Evolutionary conservation across 2,329 filamentous ascomycete genomes (phyloP).

Genomic region (Byssothecium circinans): DNA sequence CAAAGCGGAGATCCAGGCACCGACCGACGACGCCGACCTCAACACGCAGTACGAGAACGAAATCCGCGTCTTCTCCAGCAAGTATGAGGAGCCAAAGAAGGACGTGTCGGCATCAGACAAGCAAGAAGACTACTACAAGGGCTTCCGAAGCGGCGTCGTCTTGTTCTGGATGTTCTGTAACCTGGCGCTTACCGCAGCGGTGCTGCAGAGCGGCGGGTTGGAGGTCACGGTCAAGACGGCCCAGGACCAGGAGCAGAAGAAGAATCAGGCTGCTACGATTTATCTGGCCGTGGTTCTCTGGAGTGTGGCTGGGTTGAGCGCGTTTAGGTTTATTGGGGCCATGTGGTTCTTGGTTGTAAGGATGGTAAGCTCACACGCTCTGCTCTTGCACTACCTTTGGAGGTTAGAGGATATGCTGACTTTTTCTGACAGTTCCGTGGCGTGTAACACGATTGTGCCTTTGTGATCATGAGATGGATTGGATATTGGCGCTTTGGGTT

Average conservation of each 20-base stretch:
- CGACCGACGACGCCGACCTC: slow-evolving; percentile 89
- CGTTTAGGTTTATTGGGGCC: slow-evolving; percentile 84
- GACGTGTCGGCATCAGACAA: slow-evolving; percentile 66
- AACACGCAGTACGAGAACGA: slow-evolving; percentile 95
- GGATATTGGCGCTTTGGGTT: too few relatives aligned
- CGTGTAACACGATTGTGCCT: slow-evolving; percentile 42
- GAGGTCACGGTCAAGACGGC: slow-evolving; percentile 52
- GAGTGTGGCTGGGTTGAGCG: slow-evolving; percentile 81
- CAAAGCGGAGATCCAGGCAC: slow-evolving; percentile 85
- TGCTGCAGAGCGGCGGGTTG: slow-evolving; percentile 82
- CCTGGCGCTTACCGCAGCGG: slow-evolving; percentile 81
- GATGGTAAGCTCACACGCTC: slow-evolving; percentile 36
- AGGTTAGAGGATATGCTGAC: slow-evolving; percentile 34
- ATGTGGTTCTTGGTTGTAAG: slow-evolving; percentile 81
- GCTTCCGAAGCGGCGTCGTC: slow-evolving; percentile 89
- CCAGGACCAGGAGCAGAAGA: slow-evolving; percentile 48
- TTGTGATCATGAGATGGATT: not conserved
- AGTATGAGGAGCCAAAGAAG: slow-evolving; percentile 73
- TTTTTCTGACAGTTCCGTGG: slow-evolving; percentile 53
- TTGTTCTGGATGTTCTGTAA: slow-evolving; percentile 97
- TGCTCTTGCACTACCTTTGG: not conserved
- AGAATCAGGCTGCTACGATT: slow-evolving; percentile 66
- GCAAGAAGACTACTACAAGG: slow-evolving; percentile 98
- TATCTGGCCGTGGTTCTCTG: slow-evolving; percentile 88
- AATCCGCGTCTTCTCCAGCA: slow-evolving; percentile 70